Base-by-base conservation (phyloP, 2,329 filamentous ascomycete genomes). In the Cercospora sp. region DNA sequence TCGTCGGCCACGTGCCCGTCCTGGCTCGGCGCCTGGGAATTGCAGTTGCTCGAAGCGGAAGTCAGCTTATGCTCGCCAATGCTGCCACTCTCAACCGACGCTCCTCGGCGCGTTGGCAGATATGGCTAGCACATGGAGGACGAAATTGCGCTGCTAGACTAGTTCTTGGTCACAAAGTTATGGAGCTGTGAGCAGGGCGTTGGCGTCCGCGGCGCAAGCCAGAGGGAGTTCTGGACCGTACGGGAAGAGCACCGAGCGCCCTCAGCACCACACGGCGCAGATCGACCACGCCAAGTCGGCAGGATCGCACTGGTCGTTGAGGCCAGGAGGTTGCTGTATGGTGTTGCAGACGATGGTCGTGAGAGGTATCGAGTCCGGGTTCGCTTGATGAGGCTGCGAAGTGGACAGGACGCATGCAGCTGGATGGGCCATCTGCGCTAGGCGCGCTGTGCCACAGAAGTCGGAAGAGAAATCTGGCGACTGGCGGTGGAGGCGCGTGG, bases 401-500 rank as follows among this genome's bases (percentile, higher is more conserved):
- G 45, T 49, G 45, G 18, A 24, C 45, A 49, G 37, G 13, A 49
- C 12, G 21, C 2, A 24, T 24, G 45, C 45, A 24, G 21, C 21
- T 21, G 21, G 24, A 57, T 12, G 24, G 24, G 21, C 24, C 7
- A 18, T 57, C 18, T 57, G 53, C 28, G 24, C 24, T 26, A 57
- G 53, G 53, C 53, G 53, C 28, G 55, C 55, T 34, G 28, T 37
- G 55, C 55, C 55, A 59, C 55, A 59, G 55, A 24, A 32, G 55
- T 59, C 28, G 55, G 55, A 32, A 21, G 32, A 59, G 28, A 37
- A 59, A 21, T 24, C 55, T n/a, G 55, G 18, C 55, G 55, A 59
- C 55, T 34, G 55, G 55, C 18, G 28, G 55, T 24, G 49, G 55
- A 59, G 28, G 28, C 21, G 55, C 28, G 55, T 21, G 30, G 55